Evolutionary conservation across 805 yeast genomes (phyloP).

Genomic region (Torulaspora maleeae): DNA sequence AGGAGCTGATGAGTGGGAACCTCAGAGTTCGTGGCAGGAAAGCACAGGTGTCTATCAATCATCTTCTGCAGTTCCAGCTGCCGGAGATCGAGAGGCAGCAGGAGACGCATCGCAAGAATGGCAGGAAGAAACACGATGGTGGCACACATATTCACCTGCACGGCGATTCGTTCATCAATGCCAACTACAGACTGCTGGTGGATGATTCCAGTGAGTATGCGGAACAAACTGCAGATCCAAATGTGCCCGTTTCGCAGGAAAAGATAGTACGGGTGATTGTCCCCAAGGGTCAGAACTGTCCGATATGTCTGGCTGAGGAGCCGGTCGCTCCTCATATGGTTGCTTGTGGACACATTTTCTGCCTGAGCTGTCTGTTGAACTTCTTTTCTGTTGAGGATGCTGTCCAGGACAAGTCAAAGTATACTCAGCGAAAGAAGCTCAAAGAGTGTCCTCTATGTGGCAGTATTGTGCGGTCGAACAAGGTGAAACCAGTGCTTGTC

Average conservation of each 20-base stretch:
- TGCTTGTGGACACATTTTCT: conserved; percentile 88
- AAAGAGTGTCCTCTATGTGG: conserved; percentile 82
- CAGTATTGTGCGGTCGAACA: conserved; percentile 48
- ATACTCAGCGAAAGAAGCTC: conserved; percentile 42
- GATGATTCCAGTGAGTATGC: conserved; percentile 53
- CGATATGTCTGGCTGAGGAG: conserved; percentile 81
- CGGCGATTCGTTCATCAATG: conserved; percentile 72
- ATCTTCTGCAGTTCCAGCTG: conserved; percentile 55
- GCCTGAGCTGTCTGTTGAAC: conserved; percentile 74
- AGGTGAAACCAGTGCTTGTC: conserved; percentile 61
- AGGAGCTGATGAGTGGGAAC: conserved; percentile 33
- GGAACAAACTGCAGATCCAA: conserved; percentile 66
- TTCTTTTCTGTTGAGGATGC: conserved; percentile 51
- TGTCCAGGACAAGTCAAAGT: conserved; percentile 31
- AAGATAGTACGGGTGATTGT: conserved; percentile 68
- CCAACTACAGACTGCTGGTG: conserved; percentile 79
- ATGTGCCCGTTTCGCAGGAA: conserved; percentile 57
- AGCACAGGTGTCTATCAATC: conserved; percentile 54
- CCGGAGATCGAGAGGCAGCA: conserved; percentile 38
- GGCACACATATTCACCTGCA: conserved; percentile 44
- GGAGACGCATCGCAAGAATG: conserved; percentile 14
- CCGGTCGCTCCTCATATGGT: conserved; percentile 94
- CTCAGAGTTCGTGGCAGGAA: conserved; percentile 38
- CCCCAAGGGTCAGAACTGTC: conserved; percentile 75
- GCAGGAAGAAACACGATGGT: conserved; percentile 27